Base-by-base conservation (phyloP, 768 basidiomycete genomes). In the Mycena amicta region DNA sequence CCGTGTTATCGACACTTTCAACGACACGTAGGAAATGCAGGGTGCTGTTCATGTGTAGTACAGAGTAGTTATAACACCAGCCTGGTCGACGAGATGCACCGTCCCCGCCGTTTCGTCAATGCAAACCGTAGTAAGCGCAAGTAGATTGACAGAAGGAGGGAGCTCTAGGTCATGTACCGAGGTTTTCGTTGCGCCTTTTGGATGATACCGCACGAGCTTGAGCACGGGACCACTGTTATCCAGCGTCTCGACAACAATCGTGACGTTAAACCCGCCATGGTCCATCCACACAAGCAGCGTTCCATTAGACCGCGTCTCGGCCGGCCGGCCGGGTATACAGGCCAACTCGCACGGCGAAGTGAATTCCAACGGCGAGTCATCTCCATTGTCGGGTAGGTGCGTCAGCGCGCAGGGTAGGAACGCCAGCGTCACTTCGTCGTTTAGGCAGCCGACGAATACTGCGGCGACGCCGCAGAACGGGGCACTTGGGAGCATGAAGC, bases 251-350 rank as follows among this genome's bases (percentile, higher is more conserved):
- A 59, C 20, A 26, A 63, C 52, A 11, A 46, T 25, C 16, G 26
- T 45, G 11, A 56, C 39, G 30, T 59, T 59, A 20, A 50, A 56
- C n/a, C 62, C 62, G 20, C 62, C 52, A 43, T 63, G 62, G 49
- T 63, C 62, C 37, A 59, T 41, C 62, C 62, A 63, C 2, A 62
- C 49, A 3, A 59, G 57, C 3, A 28, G 2, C 12, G 37, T 13
- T 20, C 30, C 29, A 37, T 37, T 8, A 18, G 33, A 37, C 11
- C n/a, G n/a, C n/a, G 33, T 18, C 8, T 37, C 18, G 0, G n/a
- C 2, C 2, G 53, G 39, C 28, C 4, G 5, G 12, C 57, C 62
- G 3, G 33, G 26, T 18, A 59, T 16, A 12, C 20, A 31, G 4
- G 5, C 33, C n/a, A 47, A 47, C 1, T 27, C 18, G 47, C 55